Evolutionary conservation across 2,329 filamentous ascomycete species (phyloP).

Genomic region (Pyrenophora teres): DNA sequence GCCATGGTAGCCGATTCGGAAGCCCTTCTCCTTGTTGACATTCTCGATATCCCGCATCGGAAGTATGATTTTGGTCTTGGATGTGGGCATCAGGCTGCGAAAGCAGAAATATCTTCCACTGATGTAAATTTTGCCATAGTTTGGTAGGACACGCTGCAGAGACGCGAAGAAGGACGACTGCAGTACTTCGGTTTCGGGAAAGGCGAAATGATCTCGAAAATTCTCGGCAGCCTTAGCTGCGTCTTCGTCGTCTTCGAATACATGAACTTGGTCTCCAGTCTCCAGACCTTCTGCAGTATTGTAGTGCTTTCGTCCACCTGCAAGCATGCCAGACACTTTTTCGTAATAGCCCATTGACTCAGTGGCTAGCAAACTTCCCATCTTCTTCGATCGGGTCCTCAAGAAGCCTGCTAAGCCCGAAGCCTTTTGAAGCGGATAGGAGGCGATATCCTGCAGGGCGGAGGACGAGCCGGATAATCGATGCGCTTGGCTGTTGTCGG

Average conservation of each 20-base stretch:
- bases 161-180: slow-evolving; percentile 91
- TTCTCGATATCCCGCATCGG: slow-evolving; percentile 92
- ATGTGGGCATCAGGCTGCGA: slow-evolving; percentile 85
- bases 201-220: slow-evolving; percentile 86
- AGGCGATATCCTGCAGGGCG: slow-evolving; percentile 65
- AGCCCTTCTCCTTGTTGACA: slow-evolving; percentile 92
- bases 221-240: slow-evolving; percentile 63
- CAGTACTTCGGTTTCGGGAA: slow-evolving; percentile 81
- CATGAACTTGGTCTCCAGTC: slow-evolving; percentile 66
- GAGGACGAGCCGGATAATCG: slow-evolving; percentile 53
- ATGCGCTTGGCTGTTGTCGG: slow-evolving; percentile 28
- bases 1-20: slow-evolving; percentile 87
- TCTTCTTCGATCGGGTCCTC: slow-evolving; percentile 75
- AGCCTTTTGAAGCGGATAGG: slow-evolving; percentile 82
- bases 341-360: slow-evolving; percentile 97
- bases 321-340: slow-evolving; percentile 97
- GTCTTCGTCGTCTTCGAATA: slow-evolving; percentile 61
- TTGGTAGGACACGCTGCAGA: slow-evolving; percentile 83
- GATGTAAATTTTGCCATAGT: slow-evolving; percentile 97
- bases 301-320: slow-evolving; percentile 88
- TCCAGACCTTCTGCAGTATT: slow-evolving; percentile 68
- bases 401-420: slow-evolving; percentile 83
- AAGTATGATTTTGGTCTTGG: slow-evolving; percentile 87
- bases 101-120: slow-evolving; percentile 89
- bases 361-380: slow-evolving; percentile 81